These are phyloP conservation scores for Mycena vitilis DNA, from an alignment of 768 basidiomycete genomes.

Conservation along the genomic window DNA sequence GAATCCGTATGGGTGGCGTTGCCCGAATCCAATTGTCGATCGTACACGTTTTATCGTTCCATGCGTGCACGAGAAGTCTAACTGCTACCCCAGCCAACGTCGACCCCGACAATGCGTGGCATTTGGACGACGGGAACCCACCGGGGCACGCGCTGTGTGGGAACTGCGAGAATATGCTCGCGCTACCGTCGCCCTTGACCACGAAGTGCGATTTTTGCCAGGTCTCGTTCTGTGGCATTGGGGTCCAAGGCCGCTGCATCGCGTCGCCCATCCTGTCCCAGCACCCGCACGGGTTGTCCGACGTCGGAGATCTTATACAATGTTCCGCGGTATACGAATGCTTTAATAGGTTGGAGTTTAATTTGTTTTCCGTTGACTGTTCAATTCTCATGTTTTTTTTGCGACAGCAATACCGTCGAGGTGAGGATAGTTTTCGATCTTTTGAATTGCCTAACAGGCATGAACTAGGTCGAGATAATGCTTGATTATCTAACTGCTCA, in stretches of 20 bases:
- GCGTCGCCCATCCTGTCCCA: slow-evolving; percentile 68
- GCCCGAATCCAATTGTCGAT: slow-evolving; percentile 57
- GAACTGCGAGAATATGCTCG: slow-evolving; percentile 85
- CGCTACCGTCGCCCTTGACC: slow-evolving; percentile 78
- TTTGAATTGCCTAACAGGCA: not conserved
- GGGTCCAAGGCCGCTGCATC: slow-evolving; percentile 77
- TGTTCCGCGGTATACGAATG: slow-evolving; percentile 83
- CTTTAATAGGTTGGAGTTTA: slow-evolving; percentile 51
- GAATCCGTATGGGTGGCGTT: slow-evolving; percentile 83
- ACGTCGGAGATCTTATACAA: slow-evolving; percentile 81
- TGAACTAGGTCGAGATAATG: slow-evolving; percentile 74
- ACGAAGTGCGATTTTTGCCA: slow-evolving; percentile 87
- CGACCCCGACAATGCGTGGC: slow-evolving; percentile 82
- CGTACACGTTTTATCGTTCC: too few species aligned
- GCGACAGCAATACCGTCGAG: slow-evolving; percentile 75
- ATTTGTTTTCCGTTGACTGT: not conserved
- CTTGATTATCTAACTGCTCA: slow-evolving; percentile 80
- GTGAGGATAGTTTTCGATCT: not conserved
- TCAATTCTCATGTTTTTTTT: slow-evolving; percentile 32
- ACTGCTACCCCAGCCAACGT: slow-evolving; percentile 50
- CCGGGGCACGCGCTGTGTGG: slow-evolving; percentile 86
- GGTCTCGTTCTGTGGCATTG: slow-evolving; percentile 85
- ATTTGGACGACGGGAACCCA: slow-evolving; percentile 79
- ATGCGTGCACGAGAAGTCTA: not conserved
- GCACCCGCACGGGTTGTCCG: slow-evolving; percentile 76